Evolutionary conservation across 1,139 yeast species (phyloP).

Genomic region (Suhomyces coccinellae): DNA sequence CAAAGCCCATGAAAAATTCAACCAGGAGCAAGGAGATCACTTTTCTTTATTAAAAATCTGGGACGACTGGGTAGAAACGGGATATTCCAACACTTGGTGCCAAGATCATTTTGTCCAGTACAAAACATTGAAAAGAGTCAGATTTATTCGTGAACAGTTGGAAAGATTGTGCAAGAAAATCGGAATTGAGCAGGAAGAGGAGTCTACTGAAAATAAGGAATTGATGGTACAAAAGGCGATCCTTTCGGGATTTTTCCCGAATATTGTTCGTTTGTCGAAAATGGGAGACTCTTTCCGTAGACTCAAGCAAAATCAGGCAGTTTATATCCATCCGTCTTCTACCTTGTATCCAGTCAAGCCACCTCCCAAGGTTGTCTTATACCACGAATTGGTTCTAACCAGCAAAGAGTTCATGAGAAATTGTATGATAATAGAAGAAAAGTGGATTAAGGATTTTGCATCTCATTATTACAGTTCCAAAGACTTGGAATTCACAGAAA

Average conservation of each 20-base stretch:
- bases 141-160: constrained; percentile 74
- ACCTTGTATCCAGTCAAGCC: constrained; percentile 60
- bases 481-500: constrained; percentile 17
- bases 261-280: constrained; percentile 67
- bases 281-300: constrained; percentile 73
- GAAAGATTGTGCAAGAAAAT: constrained; percentile 59
- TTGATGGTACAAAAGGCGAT: constrained; percentile 63
- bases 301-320: constrained; percentile 61
- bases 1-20: constrained; percentile 55
- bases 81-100: constrained; percentile 81
- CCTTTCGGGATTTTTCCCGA: constrained; percentile 80
- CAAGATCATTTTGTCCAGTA: constrained; percentile 79
- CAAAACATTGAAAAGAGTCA: constrained; percentile 67
- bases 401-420: constrained; percentile 88
- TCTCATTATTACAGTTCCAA: constrained; percentile 49
- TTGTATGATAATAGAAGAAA: constrained; percentile 69
- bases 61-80: constrained; percentile 72
- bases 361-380: constrained; percentile 69
- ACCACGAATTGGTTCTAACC: constrained; percentile 84
- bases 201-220: constrained; percentile 17
- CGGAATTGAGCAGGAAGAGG: constrained; percentile 31
- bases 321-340: constrained; percentile 83
- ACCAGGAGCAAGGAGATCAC: constrained; percentile 71
- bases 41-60: constrained; percentile 71
- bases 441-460: constrained; percentile 65